Conservation (phyloP, 176 grass and related monocot genomes). For the Typha latifolia region DNA sequence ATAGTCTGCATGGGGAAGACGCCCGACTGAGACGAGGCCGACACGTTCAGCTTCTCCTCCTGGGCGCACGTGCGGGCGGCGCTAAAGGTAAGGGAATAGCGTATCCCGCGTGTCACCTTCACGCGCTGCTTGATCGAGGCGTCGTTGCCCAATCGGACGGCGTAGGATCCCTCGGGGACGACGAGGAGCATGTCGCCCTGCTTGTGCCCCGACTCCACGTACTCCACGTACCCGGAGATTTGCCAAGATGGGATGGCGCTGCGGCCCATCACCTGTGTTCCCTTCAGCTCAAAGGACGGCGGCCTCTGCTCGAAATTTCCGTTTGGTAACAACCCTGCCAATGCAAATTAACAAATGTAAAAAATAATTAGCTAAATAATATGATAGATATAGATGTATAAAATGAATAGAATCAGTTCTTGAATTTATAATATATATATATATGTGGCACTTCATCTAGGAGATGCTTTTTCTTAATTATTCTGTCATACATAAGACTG, state of each 20-base stretch:
- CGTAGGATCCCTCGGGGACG: conserved; percentile 68
- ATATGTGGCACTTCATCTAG: no score
- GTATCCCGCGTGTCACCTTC: conserved; percentile 16
- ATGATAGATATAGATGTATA: not conserved
- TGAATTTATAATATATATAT: no score
- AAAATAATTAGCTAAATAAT: not conserved
- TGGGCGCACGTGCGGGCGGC: conserved; percentile 83
- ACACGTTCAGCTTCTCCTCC: conserved; percentile 60
- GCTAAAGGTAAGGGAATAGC: conserved; percentile 76
- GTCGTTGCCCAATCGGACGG: conserved; percentile 77
- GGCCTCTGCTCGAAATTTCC: conserved; percentile 84
- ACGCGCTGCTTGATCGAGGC: conserved; percentile 66
- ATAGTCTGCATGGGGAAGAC: conserved; percentile 68
- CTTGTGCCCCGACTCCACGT: conserved; percentile 64
- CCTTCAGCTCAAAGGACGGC: conserved; percentile 34
- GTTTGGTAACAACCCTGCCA: conserved; percentile 61
- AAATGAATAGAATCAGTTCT: no score
- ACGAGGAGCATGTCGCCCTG: conserved; percentile 79
- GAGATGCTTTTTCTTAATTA: no score
- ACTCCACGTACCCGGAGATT: conserved; percentile 65
- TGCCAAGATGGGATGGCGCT: conserved; percentile 52
- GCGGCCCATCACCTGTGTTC: conserved; percentile 50
- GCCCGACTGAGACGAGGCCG: conserved; percentile 51
- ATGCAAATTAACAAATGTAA: not conserved
- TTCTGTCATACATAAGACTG: no score